These are phyloP conservation scores for Sclerotinia glacialis DNA, from an alignment of 2,329 filamentous ascomycete genomes.

Conservation along the genomic window DNA sequence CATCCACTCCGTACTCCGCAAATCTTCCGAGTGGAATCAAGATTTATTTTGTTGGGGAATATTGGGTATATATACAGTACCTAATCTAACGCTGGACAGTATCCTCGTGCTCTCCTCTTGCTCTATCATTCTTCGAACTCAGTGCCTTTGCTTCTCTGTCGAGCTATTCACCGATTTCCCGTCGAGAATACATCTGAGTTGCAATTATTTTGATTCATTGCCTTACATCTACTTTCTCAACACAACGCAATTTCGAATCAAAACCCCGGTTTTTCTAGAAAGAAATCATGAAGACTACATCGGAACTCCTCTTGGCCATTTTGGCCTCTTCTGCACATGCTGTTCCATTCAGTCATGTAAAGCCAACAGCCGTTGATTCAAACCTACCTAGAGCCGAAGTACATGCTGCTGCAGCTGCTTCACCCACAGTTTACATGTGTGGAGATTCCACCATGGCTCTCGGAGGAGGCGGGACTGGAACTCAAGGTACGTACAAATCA, in stretches of 20 bases:
- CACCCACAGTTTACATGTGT: constrained; percentile 51
- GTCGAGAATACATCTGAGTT: neutral
- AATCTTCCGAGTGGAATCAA: neutral
- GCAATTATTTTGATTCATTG: neutral
- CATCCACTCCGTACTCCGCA: neutral
- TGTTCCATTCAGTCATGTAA: constrained; percentile 7
- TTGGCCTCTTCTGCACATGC: neutral
- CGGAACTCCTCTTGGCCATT: neutral
- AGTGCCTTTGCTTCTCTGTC: neutral
- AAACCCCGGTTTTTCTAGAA: neutral
- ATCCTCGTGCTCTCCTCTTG: neutral
- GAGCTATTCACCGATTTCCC: neutral
- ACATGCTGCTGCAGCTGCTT: neutral
- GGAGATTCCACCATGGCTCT: constrained; percentile 63
- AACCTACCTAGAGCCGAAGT: neutral
- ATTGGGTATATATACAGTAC: neutral
- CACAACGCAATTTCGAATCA: neutral
- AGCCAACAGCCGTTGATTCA: neutral
- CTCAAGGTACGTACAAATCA: constrained; percentile 39
- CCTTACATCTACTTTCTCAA: no score
- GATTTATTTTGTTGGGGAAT: neutral
- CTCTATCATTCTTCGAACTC: neutral
- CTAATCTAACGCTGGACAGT: neutral
- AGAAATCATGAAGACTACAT: constrained; percentile 9
- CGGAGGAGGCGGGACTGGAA: constrained; percentile 46